Conservation (phyloP, 345 rosid genomes). For the Rhizophora mangle region DNA sequence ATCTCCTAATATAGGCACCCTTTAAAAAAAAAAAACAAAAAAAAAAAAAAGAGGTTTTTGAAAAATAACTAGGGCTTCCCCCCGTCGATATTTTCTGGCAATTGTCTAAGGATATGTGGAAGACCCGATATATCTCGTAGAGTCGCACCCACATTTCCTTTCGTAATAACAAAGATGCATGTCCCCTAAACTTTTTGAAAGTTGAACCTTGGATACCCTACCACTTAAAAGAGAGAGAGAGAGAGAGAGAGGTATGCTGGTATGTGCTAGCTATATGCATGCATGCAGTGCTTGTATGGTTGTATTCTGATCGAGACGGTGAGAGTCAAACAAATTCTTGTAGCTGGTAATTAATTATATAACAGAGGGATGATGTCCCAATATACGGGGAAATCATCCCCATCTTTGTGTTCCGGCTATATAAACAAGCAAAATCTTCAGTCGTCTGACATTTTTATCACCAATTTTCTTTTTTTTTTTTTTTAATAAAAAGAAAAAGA, state of each 20-base stretch:
- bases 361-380: background rate
- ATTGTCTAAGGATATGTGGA: constrained; percentile 23
- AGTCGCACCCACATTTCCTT: constrained; percentile 22
- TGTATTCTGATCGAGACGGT: background rate
- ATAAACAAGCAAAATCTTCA: too few relatives aligned
- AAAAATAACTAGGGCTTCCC: too few relatives aligned
- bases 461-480: too few relatives aligned
- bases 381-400: background rate
- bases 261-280: background rate
- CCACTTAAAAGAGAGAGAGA: background rate
- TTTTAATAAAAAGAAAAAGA: too few relatives aligned
- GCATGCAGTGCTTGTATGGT: background rate
- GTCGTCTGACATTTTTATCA: too few relatives aligned
- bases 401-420: too few relatives aligned
- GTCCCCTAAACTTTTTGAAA: constrained; percentile 30
- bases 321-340: background rate
- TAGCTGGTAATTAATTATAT: background rate
- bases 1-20: too few relatives aligned
- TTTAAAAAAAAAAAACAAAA: too few relatives aligned
- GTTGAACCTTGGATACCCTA: constrained; percentile 47
- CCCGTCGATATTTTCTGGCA: constrained; percentile 64
- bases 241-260: background rate
- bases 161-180: constrained; percentile 38
- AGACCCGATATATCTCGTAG: constrained; percentile 22
- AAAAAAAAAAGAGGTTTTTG: too few relatives aligned